Evolutionary conservation across 2,329 filamentous ascomycete genomes (phyloP).

Genomic region (Xylariaceae sp.): DNA sequence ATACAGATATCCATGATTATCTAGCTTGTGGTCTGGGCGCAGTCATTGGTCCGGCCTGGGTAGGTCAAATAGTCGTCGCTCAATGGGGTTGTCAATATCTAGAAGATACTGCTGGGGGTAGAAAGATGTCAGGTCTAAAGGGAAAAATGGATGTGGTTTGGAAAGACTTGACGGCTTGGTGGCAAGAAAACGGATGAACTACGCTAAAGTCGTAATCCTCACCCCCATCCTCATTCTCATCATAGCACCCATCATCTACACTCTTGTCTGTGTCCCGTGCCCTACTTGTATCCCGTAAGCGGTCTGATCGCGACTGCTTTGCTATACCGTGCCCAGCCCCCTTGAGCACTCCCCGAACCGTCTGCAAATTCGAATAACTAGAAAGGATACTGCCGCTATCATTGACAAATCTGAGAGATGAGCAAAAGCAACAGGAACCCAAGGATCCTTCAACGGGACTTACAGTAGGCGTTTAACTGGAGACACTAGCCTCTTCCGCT

Average conservation of each 20-base stretch:
- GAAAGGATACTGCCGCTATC: neutral
- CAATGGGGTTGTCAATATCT: slow-evolving; percentile 8
- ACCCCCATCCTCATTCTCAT: slow-evolving; percentile 1
- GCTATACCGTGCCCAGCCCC: slow-evolving; percentile 1
- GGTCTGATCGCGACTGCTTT: slow-evolving; percentile 16
- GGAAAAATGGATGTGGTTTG: neutral
- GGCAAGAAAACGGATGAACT: no score
- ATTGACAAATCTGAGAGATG: slow-evolving; percentile 16
- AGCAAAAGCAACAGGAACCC: neutral
- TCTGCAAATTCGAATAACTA: slow-evolving; percentile 7
- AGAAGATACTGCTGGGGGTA: no score
- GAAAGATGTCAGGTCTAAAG: slow-evolving; percentile 10
- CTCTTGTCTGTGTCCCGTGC: slow-evolving; percentile 6
- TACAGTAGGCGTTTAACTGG: no score
- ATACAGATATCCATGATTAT: neutral
- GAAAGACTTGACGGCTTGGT: neutral
- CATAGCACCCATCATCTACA: slow-evolving; percentile 14
- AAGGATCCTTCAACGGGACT: no score
- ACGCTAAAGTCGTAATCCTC: no score
- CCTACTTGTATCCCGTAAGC: neutral
- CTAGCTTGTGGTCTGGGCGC: slow-evolving; percentile 15
- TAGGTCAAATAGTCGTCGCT: slow-evolving; percentile 2
- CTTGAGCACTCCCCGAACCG: no score
- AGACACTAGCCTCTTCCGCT: slow-evolving; percentile 1
- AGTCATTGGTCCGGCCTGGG: neutral